These are phyloP conservation scores for Stereum hirsutum DNA, from an alignment of 1,284 basidiomycete genomes.

Conservation along the genomic window DNA sequence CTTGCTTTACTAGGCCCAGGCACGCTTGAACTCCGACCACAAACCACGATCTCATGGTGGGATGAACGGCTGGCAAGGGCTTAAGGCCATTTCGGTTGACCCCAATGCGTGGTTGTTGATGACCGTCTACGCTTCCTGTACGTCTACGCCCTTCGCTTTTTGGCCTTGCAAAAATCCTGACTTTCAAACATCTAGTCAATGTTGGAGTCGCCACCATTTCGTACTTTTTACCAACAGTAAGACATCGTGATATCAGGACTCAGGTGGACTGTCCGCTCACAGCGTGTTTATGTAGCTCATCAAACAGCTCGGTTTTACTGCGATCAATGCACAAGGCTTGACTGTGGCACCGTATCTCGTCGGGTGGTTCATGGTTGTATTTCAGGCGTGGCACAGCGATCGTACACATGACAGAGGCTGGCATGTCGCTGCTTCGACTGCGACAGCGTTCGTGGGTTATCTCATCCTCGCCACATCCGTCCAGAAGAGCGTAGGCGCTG, in stretches of 20 bases:
- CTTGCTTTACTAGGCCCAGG: too few relatives aligned
- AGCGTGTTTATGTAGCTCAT: conserved; percentile 31
- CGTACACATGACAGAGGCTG: conserved; percentile 41
- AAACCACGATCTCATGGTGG: conserved; percentile 47
- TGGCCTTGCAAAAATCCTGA: neutral
- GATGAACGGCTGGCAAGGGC: conserved; percentile 43
- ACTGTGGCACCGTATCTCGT: conserved; percentile 46
- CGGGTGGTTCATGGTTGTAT: conserved; percentile 43
- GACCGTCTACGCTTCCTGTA: conserved; percentile 43
- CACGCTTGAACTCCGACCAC: conserved; percentile 41
- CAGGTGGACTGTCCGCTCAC: conserved; percentile 1
- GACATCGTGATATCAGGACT: too few relatives aligned
- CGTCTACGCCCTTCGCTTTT: conserved; percentile 16
- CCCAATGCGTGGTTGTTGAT: conserved; percentile 41
- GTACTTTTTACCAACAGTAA: conserved; percentile 45
- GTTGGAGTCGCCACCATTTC: conserved; percentile 45
- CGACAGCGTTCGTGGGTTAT: conserved; percentile 37
- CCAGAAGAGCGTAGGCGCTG: conserved; percentile 38
- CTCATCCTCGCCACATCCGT: conserved; percentile 41
- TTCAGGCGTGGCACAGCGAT: conserved; percentile 45
- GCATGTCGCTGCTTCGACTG: conserved; percentile 40
- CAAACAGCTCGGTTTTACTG: conserved; percentile 40
- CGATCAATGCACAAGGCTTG: conserved; percentile 44
- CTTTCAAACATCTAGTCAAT: conserved; percentile 33
- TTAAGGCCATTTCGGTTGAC: conserved; percentile 39